Evolutionary conservation across 2,329 filamentous ascomycete species (phyloP).

Genomic region (Tympanopsis confertula): DNA sequence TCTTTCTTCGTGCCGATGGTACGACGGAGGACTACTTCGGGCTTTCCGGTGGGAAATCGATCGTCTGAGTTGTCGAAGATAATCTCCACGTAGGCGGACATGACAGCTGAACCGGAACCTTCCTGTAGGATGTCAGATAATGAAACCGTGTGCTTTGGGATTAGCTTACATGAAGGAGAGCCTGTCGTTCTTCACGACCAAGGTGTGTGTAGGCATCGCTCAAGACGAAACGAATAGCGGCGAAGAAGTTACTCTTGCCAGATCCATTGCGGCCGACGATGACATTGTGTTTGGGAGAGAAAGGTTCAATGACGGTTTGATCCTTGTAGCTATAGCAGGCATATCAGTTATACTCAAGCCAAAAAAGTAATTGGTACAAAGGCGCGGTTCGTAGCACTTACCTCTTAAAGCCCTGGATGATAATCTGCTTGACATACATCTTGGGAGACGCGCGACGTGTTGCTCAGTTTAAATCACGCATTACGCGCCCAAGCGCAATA

Average conservation of each 20-base stretch:
- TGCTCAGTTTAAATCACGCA: not conserved
- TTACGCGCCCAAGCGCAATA: no score
- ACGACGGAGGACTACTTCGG: constrained; percentile 79
- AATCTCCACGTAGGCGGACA: constrained; percentile 98
- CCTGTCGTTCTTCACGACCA: constrained; percentile 89
- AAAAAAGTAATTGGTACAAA: not conserved
- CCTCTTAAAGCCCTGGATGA: constrained; percentile 99
- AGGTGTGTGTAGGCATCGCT: constrained; percentile 96
- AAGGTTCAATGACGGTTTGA: constrained; percentile 95
- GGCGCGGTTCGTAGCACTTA: constrained; percentile 23
- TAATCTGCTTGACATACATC: constrained; percentile 99
- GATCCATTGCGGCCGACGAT: constrained; percentile 98
- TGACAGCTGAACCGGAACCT: constrained; percentile 91
- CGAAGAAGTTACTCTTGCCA: constrained; percentile 99
- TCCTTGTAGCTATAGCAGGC: constrained; percentile 75
- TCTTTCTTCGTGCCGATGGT: constrained; percentile 98
- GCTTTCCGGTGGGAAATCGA: constrained; percentile 83
- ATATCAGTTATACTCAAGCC: constrained; percentile 4
- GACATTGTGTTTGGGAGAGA: constrained; percentile 94
- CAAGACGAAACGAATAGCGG: constrained; percentile 93
- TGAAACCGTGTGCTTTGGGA: not conserved
- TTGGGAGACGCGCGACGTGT: constrained; percentile 12
- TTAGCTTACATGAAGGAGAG: constrained; percentile 62
- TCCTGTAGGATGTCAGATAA: constrained; percentile 21
- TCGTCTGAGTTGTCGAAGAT: constrained; percentile 97